Conservation (phyloP, 768 basidiomycete genomes). For the Pluteus cervinus region DNA sequence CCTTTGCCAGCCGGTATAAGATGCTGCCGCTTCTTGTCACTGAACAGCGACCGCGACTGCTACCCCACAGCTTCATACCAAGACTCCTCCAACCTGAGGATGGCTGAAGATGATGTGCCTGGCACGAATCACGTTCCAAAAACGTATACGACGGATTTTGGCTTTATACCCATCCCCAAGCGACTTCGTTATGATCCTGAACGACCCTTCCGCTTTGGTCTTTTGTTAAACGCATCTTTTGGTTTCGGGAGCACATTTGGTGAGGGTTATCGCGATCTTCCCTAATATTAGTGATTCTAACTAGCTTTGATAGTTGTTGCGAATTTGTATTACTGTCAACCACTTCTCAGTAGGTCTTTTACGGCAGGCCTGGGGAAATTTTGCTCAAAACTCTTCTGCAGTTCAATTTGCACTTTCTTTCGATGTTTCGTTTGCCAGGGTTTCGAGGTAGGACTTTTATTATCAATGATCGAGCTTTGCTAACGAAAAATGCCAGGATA, state of each 20-base stretch:
- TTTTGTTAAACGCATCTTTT: conserved; percentile 51
- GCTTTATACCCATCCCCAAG: conserved; percentile 58
- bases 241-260: conserved; percentile 59
- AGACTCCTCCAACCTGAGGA: too few relatives aligned
- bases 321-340: conserved; percentile 85
- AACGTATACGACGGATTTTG: conserved; percentile 44
- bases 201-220: conserved; percentile 45
- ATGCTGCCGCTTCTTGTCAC: too few relatives aligned
- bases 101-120: too few relatives aligned
- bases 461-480: conserved; percentile 15
- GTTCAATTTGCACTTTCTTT: conserved; percentile 37
- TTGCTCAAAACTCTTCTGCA: conserved; percentile 9
- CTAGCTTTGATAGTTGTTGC: conserved; percentile 40
- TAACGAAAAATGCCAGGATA: conserved; percentile 33
- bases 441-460: conserved; percentile 27
- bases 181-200: conserved; percentile 45
- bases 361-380: background rate
- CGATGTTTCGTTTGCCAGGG: conserved; percentile 29
- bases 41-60: too few relatives aligned
- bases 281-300: background rate
- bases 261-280: conserved; percentile 17
- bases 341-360: conserved; percentile 54
- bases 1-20: too few relatives aligned
- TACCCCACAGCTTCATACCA: too few relatives aligned
- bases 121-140: too few relatives aligned